Base-by-base conservation (phyloP, 2,329 filamentous ascomycete species). In the Whalleya microplaca region DNA sequence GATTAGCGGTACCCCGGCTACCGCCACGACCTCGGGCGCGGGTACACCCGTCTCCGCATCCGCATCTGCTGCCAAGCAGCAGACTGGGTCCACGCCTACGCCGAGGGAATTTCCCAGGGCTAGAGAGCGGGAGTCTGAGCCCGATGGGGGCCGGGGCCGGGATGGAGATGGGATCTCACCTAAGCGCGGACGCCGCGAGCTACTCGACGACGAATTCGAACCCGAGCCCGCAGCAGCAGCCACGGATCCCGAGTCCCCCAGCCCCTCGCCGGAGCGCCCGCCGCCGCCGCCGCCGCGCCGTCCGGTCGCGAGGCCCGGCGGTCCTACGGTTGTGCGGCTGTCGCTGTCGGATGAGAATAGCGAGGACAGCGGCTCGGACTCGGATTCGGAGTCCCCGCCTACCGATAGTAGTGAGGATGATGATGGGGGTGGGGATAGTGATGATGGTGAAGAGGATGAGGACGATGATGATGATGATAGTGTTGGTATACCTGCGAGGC, bases 311-410 rank as follows among this genome's bases (percentile, higher is more conserved):
- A 65, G 55, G 49, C 48, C 54, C 16, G 49, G 45, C 18, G 54
- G 62, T 2, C 66, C 66, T 9, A 70, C 66, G 1, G 48, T 70
- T 32, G 68, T 70, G 10, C 58, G 64, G 45, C 45, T 70, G 2
- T 45, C 52, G 3, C 44, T 42, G 7, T 62, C 63, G 1, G 61
- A 61, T 20, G 61, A 64, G 21, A 59, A 52, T 48, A 9, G 23
- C 23, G 23, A n/a, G n/a, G 62, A 53, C 4, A 46, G 49, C 12
- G 62, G 56, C 10, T 65, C 65, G 19, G 55, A 14, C 10, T 60
- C 53, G 4, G 23, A 27, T 9, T 27, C 23, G n/a, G n/a, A n/a
- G n/a, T n/a, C n/a, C n/a, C n/a, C n/a, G n/a, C n/a, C n/a, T n/a
- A n/a, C n/a, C n/a, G n/a, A n/a, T n/a, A n/a, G n/a, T n/a, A n/a